Evolutionary conservation across 768 basidiomycete species (phyloP), one percentile per base, ranked within the genome.

Genomic region (Macrolepiota dolichaula): DNA sequence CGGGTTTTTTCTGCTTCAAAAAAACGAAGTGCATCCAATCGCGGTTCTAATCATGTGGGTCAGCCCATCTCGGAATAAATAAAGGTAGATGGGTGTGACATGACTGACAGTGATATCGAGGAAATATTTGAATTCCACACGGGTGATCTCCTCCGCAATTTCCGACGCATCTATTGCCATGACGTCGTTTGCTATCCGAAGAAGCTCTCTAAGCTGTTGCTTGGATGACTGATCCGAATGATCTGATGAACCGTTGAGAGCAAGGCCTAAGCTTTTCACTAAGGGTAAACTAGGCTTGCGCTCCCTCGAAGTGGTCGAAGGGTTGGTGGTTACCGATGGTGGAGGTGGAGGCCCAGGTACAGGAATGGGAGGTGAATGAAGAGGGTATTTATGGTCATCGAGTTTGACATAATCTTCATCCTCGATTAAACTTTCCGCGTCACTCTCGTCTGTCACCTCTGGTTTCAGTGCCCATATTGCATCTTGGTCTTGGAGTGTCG

Each of bases 111-210:
- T 79, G 57, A 97, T 95, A 52, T 79, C 77, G 64, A 89, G 69
- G 71, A 96, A 96, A 37, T 87, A 71, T 59, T 78, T 79, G 63
- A 82, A 85, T 68, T 89, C 87, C 44, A 89, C 72, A 52, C 87
- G 81, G 40, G 93, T 95, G 65, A 97, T 91, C 74, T 96, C 92
- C 65, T 91, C 84, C 0, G 94, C 94, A 63, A 96, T 84, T 24
- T 87, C 85, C 22, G 79, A 79, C 4, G 88, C 76, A 62, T 89
- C 87, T 15, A 80, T 72, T 22, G 70, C 71, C 63, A 83, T 75
- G 5, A 93, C 71, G 55, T 85, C 85, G 57, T 82, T 73, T 9
- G 88, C 83, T 49, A 87, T 72, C 63, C 74, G 83, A 38, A 78
- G 74, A 19, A 94, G 79, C 47, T 87, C 85, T 70, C 83, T 88